Evolutionary conservation across 2,329 filamentous ascomycete species (phyloP).

Genomic region (Ophiostoma populinum): DNA sequence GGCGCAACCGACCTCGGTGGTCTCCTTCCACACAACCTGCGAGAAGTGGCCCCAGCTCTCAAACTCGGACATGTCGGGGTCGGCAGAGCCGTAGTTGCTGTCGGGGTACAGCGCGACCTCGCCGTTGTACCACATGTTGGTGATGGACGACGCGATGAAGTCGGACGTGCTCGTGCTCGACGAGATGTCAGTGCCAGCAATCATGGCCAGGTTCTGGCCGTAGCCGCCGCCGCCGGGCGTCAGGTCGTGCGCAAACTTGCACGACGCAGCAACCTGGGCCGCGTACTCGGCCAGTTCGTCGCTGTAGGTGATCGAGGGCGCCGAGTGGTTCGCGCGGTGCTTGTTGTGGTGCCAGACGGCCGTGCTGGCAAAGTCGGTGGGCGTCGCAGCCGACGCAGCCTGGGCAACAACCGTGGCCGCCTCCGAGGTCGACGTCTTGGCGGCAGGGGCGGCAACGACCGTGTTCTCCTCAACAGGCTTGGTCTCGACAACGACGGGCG

Average conservation of each 20-base stretch:
- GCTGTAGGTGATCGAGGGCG: slow-evolving; percentile 47
- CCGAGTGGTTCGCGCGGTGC: slow-evolving; percentile 70
- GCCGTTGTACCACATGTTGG: slow-evolving; percentile 76
- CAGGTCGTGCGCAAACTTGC: slow-evolving; percentile 61
- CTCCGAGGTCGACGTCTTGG: background rate
- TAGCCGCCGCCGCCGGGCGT: slow-evolving; percentile 45
- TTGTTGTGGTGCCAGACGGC: slow-evolving; percentile 65
- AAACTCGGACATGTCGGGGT: slow-evolving; percentile 46
- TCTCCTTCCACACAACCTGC: slow-evolving; percentile 54
- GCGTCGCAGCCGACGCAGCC: slow-evolving; percentile 1
- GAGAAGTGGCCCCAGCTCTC: slow-evolving; percentile 57
- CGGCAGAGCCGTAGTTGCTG: slow-evolving; percentile 38
- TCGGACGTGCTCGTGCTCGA: slow-evolving; percentile 29
- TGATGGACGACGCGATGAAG: slow-evolving; percentile 51
- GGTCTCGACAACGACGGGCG: background rate
- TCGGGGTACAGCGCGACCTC: slow-evolving; percentile 43
- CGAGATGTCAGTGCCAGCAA: slow-evolving; percentile 24
- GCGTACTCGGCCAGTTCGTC: slow-evolving; percentile 46
- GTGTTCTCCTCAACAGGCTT: background rate
- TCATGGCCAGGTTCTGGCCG: slow-evolving; percentile 82
- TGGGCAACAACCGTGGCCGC: background rate
- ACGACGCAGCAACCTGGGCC: slow-evolving; percentile 41
- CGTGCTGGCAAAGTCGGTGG: slow-evolving; percentile 17
- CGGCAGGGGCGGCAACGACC: background rate
- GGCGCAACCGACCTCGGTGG: slow-evolving; percentile 45